phyloP scores from a whole-genome alignment of 2,329 filamentous ascomycete genomes.

The Fusarium oligoseptatum region DNA sequence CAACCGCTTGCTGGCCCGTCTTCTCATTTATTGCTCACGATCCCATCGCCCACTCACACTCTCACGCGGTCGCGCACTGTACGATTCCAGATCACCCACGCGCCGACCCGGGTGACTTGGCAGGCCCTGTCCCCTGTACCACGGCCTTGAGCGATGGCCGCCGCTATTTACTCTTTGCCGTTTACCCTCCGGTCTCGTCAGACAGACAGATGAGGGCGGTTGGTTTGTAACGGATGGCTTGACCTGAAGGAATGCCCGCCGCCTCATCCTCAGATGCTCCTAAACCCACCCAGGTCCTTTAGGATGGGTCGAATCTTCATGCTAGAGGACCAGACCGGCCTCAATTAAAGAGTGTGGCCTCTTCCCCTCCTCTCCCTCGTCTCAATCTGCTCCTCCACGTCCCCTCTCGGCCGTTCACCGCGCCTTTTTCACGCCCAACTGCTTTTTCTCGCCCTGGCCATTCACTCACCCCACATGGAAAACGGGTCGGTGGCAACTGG shows the following conservation, averaged over 20 bases:
- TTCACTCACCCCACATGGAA: conserved; percentile 41
- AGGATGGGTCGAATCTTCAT: background rate
- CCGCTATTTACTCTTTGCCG: conserved; percentile 12
- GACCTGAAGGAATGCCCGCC: conserved; percentile 4
- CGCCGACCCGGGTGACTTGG: conserved; percentile 42
- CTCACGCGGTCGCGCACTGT: conserved; percentile 36
- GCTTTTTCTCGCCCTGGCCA: conserved; percentile 30
- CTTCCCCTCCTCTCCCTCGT: conserved; percentile 24
- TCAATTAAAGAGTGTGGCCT: conserved; percentile 8
- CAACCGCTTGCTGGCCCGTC: conserved; percentile 18
- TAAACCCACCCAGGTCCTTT: background rate
- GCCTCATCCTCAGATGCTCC: background rate
- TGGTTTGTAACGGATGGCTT: conserved; percentile 6
- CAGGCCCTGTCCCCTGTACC: conserved; percentile 42
- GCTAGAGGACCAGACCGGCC: conserved; percentile 8
- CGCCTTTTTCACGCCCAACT: conserved; percentile 32
- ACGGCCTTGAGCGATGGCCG: conserved; percentile 25
- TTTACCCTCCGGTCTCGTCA: background rate
- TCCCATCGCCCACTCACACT: conserved; percentile 36
- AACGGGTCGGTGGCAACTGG: conserved; percentile 37
- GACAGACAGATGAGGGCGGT: conserved; percentile 1
- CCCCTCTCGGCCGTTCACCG: conserved; percentile 29
- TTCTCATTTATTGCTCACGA: conserved; percentile 39
- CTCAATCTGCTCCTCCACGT: conserved; percentile 15
- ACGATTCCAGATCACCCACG: conserved; percentile 44